A percentile compares a stretch with the other conserved stretches of the same genome.
These are phyloP conservation scores for Calendula officinalis DNA, from an alignment of 129 eudicot genomes.

Conservation along the genomic window DNA sequence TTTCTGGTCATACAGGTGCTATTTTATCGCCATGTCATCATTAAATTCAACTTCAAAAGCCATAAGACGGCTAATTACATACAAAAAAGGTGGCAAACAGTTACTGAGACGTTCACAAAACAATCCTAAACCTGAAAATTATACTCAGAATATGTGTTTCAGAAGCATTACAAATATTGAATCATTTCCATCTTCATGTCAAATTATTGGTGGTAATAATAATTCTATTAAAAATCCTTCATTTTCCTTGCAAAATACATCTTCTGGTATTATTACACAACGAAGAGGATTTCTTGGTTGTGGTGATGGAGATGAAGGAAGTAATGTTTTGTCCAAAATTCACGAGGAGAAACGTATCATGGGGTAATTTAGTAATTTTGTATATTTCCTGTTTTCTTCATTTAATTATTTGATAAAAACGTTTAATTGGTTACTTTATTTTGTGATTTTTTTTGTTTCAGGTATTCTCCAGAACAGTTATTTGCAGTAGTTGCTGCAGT, in stretches of 20 bases:
- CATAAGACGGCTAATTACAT: constrained; percentile 35
- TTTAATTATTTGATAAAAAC: background rate
- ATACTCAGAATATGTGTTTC: constrained; percentile 43
- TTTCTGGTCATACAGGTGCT: background rate
- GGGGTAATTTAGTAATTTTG: constrained; percentile 40
- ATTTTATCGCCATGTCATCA: constrained; percentile 44
- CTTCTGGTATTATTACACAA: constrained; percentile 39
- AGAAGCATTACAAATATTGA: constrained; percentile 41
- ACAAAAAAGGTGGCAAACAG: constrained; percentile 39
- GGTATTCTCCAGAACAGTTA: constrained; percentile 90
- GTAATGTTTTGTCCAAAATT: constrained; percentile 65
- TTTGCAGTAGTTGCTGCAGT: constrained; percentile 95
- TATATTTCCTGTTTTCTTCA: background rate
- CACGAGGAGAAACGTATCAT: constrained; percentile 62
- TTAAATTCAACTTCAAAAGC: constrained; percentile 52
- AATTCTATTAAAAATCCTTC: constrained; percentile 13
- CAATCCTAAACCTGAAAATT: constrained; percentile 21
- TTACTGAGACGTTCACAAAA: constrained; percentile 25
- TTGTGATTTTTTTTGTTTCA: constrained; percentile 23
- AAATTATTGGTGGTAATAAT: constrained; percentile 4
- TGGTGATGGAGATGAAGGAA: constrained; percentile 85
- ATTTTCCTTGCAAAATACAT: constrained; percentile 20
- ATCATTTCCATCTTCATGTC: constrained; percentile 30
- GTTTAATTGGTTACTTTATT: constrained; percentile 13
- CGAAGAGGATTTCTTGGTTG: constrained; percentile 76